Percentiles rank a stretch among this genome's conserved stretches.
phyloP scores from a whole-genome alignment of 2,329 filamentous ascomycete species.

The Dendryphion nanum region DNA sequence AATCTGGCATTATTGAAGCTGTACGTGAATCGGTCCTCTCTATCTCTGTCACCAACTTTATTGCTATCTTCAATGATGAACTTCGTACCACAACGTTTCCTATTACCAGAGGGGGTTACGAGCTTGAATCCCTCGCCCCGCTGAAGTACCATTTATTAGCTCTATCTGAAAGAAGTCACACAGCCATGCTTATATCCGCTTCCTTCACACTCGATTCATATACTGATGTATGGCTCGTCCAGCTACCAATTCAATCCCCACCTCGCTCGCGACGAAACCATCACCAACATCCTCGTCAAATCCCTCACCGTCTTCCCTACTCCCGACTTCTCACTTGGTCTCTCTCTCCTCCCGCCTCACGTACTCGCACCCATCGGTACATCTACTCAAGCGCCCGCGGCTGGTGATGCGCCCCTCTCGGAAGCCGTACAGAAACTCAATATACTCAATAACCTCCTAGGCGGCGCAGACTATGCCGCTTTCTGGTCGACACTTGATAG shows the following conservation, averaged over 20 bases:
- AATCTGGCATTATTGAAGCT: constrained; percentile 95
- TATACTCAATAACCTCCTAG: constrained; percentile 80
- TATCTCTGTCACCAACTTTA: no score
- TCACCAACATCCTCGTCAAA: constrained; percentile 99
- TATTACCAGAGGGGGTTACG: constrained; percentile 84
- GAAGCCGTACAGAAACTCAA: constrained; percentile 90
- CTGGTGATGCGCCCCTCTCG: constrained; percentile 67
- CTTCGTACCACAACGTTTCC: constrained; percentile 80
- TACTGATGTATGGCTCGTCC: no score
- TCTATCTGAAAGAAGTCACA: constrained; percentile 62
- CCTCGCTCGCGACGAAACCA: constrained; percentile 92
- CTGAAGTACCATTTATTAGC: constrained; percentile 73
- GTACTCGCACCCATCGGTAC: constrained; percentile 63
- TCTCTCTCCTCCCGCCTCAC: constrained; percentile 89
- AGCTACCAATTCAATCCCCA: constrained; percentile 99
- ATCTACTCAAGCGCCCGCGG: constrained; percentile 48
- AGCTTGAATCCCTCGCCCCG: constrained; percentile 56
- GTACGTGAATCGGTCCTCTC: constrained; percentile 59
- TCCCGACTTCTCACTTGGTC: constrained; percentile 88
- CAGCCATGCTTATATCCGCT: constrained; percentile 3
- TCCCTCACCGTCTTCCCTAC: constrained; percentile 95
- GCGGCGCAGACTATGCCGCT: constrained; percentile 81
- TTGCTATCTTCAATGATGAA: constrained; percentile 64
- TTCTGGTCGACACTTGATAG: constrained; percentile 94
- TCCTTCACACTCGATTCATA: constrained; percentile 3